Conservation (phyloP, 805 yeast species). For the Starmerella sp. region DNA sequence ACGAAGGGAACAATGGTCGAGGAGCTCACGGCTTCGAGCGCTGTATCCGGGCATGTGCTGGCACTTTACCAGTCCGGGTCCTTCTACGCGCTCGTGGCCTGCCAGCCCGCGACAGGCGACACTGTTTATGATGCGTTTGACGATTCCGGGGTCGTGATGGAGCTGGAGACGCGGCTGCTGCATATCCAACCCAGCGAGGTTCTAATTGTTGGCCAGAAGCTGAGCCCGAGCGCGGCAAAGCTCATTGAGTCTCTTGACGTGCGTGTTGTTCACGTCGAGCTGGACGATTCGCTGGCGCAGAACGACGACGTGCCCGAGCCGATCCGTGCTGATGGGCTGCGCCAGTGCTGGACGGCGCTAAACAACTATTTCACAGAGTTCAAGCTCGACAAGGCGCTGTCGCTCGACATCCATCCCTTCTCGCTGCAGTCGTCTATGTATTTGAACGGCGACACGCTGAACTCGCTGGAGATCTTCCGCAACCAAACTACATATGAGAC, state of each 20-base stretch:
- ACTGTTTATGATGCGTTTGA: constrained; percentile 58
- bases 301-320: background rate
- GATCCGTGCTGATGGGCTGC: constrained; percentile 8
- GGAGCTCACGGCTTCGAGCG: constrained; percentile 31
- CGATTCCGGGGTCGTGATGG: constrained; percentile 47
- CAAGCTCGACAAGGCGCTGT: constrained; percentile 40
- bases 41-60: constrained; percentile 23
- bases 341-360: constrained; percentile 29
- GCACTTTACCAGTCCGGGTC: constrained; percentile 11
- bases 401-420: constrained; percentile 44
- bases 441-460: constrained; percentile 53
- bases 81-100: constrained; percentile 42
- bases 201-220: constrained; percentile 34
- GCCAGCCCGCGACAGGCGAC: constrained; percentile 66
- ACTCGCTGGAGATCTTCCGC: constrained; percentile 61
- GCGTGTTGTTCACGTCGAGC: constrained; percentile 12
- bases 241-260: constrained; percentile 11
- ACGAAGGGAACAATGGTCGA: constrained; percentile 79
- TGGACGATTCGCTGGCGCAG: background rate
- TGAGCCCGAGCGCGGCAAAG: constrained; percentile 4
- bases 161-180: constrained; percentile 60
- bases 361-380: constrained; percentile 50
- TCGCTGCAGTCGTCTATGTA: constrained; percentile 38
- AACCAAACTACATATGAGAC: constrained; percentile 47
- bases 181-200: constrained; percentile 74